phyloP scores from a whole-genome alignment of 345 rosid species.

The Adansonia digitata region DNA sequence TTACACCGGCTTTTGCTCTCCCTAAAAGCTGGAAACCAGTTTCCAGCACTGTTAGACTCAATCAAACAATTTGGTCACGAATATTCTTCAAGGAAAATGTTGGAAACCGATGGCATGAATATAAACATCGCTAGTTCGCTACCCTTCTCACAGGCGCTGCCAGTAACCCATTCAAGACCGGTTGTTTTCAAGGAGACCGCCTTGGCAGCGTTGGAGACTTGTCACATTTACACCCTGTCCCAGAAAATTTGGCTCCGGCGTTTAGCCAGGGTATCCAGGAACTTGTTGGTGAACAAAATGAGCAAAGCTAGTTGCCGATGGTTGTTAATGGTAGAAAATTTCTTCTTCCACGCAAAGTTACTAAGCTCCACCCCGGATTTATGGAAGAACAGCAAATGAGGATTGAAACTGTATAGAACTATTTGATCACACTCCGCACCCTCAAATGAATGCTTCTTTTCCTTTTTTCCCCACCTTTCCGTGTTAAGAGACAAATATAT shows the following conservation, averaged over 20 bases:
- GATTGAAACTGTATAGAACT: not conserved
- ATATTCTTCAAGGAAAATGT: constrained; percentile 31
- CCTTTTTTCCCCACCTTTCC: no score
- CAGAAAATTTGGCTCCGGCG: constrained; percentile 64
- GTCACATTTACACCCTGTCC: constrained; percentile 73
- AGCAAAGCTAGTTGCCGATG: constrained; percentile 72
- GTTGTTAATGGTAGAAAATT: constrained; percentile 58
- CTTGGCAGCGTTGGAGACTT: constrained; percentile 69
- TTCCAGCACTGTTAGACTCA: constrained; percentile 11
- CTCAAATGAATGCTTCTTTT: no score
- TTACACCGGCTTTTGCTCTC: no score
- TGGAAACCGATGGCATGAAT: constrained; percentile 78
- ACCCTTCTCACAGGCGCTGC: constrained; percentile 70
- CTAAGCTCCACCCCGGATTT: no score
- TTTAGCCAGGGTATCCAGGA: constrained; percentile 79
- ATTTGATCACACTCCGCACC: no score
- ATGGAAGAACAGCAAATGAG: not conserved
- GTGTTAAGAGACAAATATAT: not conserved
- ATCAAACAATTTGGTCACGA: constrained; percentile 5
- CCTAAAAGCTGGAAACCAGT: no score
- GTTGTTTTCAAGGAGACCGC: constrained; percentile 67
- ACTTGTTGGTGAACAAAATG: constrained; percentile 35
- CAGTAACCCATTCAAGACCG: constrained; percentile 70
- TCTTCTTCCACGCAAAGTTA: constrained; percentile 51
- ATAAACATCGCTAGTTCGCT: constrained; percentile 63